A percentile compares a stretch with the other conserved stretches of the same genome.
These are phyloP conservation scores for Vachellia pachyceras DNA, from an alignment of 306 rosid genomes.

Conservation along the genomic window DNA sequence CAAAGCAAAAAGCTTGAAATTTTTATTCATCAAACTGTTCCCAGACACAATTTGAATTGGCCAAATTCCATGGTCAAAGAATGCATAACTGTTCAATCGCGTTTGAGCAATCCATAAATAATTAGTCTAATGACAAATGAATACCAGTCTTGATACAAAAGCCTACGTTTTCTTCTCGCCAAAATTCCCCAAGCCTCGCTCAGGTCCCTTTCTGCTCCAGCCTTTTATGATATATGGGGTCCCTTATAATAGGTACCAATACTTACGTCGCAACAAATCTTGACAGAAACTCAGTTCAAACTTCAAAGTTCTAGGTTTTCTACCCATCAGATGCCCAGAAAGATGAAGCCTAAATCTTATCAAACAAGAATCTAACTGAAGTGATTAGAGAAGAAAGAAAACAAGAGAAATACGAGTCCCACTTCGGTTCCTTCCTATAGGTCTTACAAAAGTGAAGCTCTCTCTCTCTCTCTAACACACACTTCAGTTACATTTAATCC, in stretches of 20 bases:
- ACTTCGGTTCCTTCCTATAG: neutral
- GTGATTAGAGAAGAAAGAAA: neutral
- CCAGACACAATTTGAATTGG: neutral
- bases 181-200: neutral
- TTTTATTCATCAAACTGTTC: neutral
- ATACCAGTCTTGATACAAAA: neutral
- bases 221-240: neutral
- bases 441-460: neutral
- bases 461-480: neutral
- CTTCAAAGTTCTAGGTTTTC: neutral
- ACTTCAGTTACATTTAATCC: neutral
- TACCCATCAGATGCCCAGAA: neutral
- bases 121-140: neutral
- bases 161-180: neutral
- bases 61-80: neutral
- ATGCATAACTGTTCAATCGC: neutral
- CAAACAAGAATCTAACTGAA: neutral
- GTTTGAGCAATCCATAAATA: neutral
- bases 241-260: neutral
- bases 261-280: neutral
- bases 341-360: neutral
- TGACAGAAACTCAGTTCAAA: neutral
- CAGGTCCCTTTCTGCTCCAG: neutral
- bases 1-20: neutral
- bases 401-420: neutral